phyloP scores from a whole-genome alignment of 169 alveolate species.

The Babesia ovis region DNA sequence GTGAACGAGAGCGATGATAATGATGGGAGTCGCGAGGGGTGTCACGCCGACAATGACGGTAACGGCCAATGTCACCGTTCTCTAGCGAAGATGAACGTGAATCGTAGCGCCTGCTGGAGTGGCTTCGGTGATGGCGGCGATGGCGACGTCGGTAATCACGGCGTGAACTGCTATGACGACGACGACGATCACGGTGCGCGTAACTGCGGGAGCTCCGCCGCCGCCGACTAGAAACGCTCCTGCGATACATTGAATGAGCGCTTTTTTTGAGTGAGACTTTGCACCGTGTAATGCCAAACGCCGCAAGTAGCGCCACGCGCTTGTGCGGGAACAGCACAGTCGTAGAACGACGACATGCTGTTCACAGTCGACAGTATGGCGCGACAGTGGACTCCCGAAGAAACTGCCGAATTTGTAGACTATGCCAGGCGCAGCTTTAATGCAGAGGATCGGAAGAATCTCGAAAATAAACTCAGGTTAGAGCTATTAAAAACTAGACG shows the following conservation, averaged over 20 bases:
- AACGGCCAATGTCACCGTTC: constrained; percentile 4
- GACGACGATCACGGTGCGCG: constrained; percentile 18
- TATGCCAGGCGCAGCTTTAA: constrained; percentile 39
- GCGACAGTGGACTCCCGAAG: constrained; percentile 17
- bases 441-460: constrained; percentile 28
- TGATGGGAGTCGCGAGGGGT: constrained; percentile 1
- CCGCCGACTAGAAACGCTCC: constrained; percentile 29
- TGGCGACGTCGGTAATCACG: not conserved
- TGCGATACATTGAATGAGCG: constrained; percentile 19
- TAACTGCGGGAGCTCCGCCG: constrained; percentile 33
- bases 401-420: constrained; percentile 7
- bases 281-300: not conserved
- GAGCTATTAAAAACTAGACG: not conserved
- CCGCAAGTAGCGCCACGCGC: not conserved
- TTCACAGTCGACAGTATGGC: not conserved
- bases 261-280: not conserved
- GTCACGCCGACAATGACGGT: constrained; percentile 3
- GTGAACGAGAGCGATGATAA: not conserved
- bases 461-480: constrained; percentile 48
- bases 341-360: constrained; percentile 9
- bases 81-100: not conserved
- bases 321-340: not conserved
- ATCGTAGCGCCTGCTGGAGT: not conserved
- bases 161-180: constrained; percentile 20
- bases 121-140: constrained; percentile 2